Conservation (phyloP, 192 early-diverging fungal genomes). For the Dissophora globulifera region DNA sequence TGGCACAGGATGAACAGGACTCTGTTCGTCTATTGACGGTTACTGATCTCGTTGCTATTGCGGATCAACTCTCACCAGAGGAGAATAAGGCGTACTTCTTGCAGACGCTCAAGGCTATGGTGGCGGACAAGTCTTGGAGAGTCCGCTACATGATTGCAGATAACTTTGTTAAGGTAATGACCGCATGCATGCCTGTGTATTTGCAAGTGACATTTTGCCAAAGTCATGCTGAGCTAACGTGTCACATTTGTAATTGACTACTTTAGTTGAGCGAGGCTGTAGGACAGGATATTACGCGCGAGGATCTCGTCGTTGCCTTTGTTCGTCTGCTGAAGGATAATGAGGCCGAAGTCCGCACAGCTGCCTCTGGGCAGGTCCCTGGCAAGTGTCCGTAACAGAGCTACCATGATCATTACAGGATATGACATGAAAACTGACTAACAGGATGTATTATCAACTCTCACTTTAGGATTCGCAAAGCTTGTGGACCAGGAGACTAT, state of each 20-base stretch:
- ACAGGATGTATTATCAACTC: too few species aligned
- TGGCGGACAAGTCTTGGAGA: constrained; percentile 96
- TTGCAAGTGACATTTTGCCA: too few species aligned
- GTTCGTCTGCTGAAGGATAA: constrained; percentile 91
- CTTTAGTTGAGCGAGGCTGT: constrained; percentile 85
- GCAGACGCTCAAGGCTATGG: constrained; percentile 79
- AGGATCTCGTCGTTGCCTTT: constrained; percentile 89
- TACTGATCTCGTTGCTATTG: constrained; percentile 90
- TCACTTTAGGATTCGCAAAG: constrained; percentile 67
- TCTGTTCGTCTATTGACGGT: constrained; percentile 97
- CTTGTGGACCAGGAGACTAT: constrained; percentile 84
- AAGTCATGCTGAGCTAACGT: too few species aligned
- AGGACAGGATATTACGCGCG: constrained; percentile 80
- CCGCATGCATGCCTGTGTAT: too few species aligned
- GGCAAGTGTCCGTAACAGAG: constrained; percentile 65
- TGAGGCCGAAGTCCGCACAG: constrained; percentile 97
- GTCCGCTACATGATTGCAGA: constrained; percentile 99
- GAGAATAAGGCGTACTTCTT: constrained; percentile 83
- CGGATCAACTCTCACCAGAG: constrained; percentile 79
- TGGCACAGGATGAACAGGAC: constrained; percentile 91
- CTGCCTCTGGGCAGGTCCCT: constrained; percentile 92
- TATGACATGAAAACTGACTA: too few species aligned
- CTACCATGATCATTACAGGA: background rate
- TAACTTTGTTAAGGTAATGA: constrained; percentile 91
- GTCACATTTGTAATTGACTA: too few species aligned